A percentile compares a stretch with the other conserved stretches of the same genome.
Evolutionary conservation across 2,329 filamentous ascomycete genomes (phyloP).

Genomic region (Aspergillus bombycis): DNA sequence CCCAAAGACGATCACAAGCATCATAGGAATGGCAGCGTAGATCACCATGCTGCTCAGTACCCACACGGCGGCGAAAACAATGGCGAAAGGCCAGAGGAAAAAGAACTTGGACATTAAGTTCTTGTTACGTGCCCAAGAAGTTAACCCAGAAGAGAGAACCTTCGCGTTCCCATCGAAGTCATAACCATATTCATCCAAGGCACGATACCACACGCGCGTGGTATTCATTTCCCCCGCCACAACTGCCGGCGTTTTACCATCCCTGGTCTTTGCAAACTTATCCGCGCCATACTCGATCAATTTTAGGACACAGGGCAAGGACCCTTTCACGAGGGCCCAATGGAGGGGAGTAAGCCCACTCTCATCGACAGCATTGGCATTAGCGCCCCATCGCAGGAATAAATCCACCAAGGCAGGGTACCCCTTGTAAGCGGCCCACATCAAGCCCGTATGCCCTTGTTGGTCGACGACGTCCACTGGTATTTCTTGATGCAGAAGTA

Average conservation of each 20-base stretch:
- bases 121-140: constrained; percentile 73
- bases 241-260: constrained; percentile 84
- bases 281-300: constrained; percentile 94
- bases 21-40: constrained; percentile 74
- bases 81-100: constrained; percentile 83
- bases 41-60: constrained; percentile 74
- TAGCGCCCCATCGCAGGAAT: constrained; percentile 92
- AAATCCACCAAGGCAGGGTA: constrained; percentile 90
- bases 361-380: constrained; percentile 86
- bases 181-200: constrained; percentile 82
- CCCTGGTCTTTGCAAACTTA: constrained; percentile 83
- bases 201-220: constrained; percentile 75
- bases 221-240: constrained; percentile 93
- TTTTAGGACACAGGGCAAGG: constrained; percentile 85
- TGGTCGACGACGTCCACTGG: constrained; percentile 88
- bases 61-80: constrained; percentile 72
- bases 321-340: constrained; percentile 95
- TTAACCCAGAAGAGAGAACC: constrained; percentile 72
- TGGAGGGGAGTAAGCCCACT: constrained; percentile 93
- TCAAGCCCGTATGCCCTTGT: constrained; percentile 89
- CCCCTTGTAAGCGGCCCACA: constrained; percentile 99
- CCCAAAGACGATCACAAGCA: constrained; percentile 63
- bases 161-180: constrained; percentile 74
- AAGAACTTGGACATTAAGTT: constrained; percentile 81
- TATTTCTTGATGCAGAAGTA: constrained; percentile 93